phyloP scores from a whole-genome alignment of 2,329 filamentous ascomycete genomes.

The Ceratocystis diversiconidia region DNA sequence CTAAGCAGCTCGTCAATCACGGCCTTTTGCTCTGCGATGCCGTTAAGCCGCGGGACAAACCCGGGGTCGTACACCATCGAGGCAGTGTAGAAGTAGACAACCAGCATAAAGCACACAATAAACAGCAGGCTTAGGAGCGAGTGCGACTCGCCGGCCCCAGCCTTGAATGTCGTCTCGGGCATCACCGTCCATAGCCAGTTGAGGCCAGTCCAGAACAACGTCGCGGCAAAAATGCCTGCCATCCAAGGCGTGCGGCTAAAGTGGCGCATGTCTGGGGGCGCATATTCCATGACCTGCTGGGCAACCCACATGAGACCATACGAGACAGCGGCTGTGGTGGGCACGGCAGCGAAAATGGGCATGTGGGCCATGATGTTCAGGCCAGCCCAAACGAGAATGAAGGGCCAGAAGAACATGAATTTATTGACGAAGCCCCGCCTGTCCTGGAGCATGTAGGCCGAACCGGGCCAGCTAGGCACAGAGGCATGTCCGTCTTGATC shows the following conservation, averaged over 20 bases:
- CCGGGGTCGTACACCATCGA: conserved; percentile 84
- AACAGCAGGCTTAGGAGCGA: conserved; percentile 72
- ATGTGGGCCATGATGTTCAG: conserved; percentile 60
- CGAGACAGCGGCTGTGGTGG: conserved; percentile 49
- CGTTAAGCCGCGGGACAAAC: conserved; percentile 79
- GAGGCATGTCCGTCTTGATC: conserved; percentile 61
- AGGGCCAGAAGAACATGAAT: conserved; percentile 84
- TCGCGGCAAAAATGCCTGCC: conserved; percentile 80
- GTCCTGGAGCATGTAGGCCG: conserved; percentile 62
- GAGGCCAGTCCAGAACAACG: conserved; percentile 65
- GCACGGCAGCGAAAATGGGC: conserved; percentile 62
- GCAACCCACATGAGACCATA: conserved; percentile 65
- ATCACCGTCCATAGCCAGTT: conserved; percentile 64
- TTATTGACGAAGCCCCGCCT: conserved; percentile 63
- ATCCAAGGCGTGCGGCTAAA: conserved; percentile 90
- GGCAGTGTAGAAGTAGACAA: conserved; percentile 71
- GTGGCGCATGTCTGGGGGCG: conserved; percentile 73
- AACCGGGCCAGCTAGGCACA: conserved; percentile 54
- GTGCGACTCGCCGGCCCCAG: conserved; percentile 38
- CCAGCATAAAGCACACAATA: conserved; percentile 46
- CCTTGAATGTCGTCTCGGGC: conserved; percentile 27
- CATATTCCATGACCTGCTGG: conserved; percentile 64
- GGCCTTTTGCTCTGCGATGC: conserved; percentile 76
- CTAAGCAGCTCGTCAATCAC: conserved; percentile 77
- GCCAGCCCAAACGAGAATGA: conserved; percentile 56